Evolutionary conservation across 768 basidiomycete species (phyloP), one percentile per base, ranked within the genome.

Genomic region (Phylloporus rhodoxanthus): DNA sequence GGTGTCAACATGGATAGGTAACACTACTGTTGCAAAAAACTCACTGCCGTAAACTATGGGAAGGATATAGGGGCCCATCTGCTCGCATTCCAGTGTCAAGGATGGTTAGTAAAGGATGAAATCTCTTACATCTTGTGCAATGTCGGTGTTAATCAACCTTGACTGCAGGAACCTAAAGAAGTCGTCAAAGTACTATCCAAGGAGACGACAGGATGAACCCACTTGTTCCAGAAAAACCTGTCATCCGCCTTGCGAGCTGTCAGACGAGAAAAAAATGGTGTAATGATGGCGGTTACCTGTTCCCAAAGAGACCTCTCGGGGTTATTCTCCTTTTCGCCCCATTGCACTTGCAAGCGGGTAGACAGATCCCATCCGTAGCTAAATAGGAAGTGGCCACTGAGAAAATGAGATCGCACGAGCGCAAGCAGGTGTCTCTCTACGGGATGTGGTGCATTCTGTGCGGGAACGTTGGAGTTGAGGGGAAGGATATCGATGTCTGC

Each of bases 181-280:
- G 41, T 5, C 10, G 47, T 52, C 43, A 55, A 56, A 45, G 26
- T 23, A 21, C 25, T 36, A 28, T 44, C 7, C 43, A 43, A 17
- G 52, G 14, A 20, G 15, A 50, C 14, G 13, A 21, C 21, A 43
- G 5, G 21, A 43, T 54, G 19, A 20, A 21, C 44, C 15, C 5
- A 63, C 80, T 82, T 88, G 69, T 99, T 99, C 95, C 95, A 99
- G 70, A 98, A 98, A 71, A 99, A 99, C 54, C 94, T 79, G 62
- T 96, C 92, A 56, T 99, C 96, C 33, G 85, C 86, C 85, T 94
- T 59, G 43, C 46, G 20, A 29, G 17, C n/a, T 4, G n/a, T 68
- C 33, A 61, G 47, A 46, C 21, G 48, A 23, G 40, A 51, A 19
- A 30, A 36, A 9, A 19, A 23, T 19, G 14, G 15, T 47, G 32